Conservation (phyloP, 306 rosid species). For the Corylus heterophylla region DNA sequence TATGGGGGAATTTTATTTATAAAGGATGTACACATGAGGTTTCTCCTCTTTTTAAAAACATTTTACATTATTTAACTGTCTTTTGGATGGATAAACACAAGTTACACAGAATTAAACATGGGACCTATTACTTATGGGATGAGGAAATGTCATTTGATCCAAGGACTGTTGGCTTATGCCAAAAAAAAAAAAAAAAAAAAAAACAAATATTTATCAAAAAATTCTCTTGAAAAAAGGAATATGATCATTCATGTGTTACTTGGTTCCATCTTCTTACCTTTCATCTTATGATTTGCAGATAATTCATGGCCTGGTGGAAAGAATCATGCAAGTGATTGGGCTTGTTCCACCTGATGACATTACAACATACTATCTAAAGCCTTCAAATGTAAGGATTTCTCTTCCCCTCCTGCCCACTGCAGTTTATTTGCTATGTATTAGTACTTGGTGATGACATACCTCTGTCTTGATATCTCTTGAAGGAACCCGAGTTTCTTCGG, state of each 20-base stretch:
- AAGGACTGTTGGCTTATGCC: not conserved
- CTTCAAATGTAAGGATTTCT: constrained; percentile 61
- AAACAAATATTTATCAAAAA: not conserved
- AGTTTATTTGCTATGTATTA: not conserved
- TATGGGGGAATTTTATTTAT: too few relatives aligned
- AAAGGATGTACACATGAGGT: too few relatives aligned
- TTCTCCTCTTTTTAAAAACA: too few relatives aligned
- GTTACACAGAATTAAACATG: too few relatives aligned
- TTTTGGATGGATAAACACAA: too few relatives aligned
- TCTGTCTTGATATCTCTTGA: constrained; percentile 11
- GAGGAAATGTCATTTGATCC: not conserved
- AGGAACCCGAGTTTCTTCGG: constrained; percentile 90
- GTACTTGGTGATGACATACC: not conserved
- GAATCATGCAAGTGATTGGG: constrained; percentile 80
- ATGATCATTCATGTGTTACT: not conserved
- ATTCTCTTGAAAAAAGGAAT: not conserved
- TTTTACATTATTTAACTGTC: too few relatives aligned
- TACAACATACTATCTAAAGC: constrained; percentile 60
- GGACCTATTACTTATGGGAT: too few relatives aligned
- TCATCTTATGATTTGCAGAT: constrained; percentile 50
- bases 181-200: not conserved
- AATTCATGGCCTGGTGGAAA: constrained; percentile 92
- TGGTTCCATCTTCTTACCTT: not conserved
- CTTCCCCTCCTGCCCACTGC: not conserved
- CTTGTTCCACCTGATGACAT: constrained; percentile 59